Base-by-base conservation (phyloP, 2,329 filamentous ascomycete genomes). In the Diaporthe citriasiana region DNA sequence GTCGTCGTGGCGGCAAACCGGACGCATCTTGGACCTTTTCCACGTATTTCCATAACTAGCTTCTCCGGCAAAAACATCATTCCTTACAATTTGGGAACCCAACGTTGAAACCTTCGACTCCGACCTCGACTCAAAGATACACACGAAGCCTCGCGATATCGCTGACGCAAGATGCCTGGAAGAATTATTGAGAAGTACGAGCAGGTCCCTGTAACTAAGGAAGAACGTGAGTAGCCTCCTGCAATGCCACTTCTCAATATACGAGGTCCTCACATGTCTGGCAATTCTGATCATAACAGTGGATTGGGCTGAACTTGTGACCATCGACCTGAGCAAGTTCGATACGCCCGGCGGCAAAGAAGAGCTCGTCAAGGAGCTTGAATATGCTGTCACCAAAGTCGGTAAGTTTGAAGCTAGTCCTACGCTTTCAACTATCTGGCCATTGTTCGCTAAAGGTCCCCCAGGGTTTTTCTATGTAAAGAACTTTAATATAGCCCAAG, bases 401-500 rank as follows among this genome's bases (percentile, higher is more conserved):
- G 79, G 77, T 79, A 50, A 42, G 72, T 22, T 4, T 50, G 15
- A n/a, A 30, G 17, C 10, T 9, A 27, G n/a, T 13, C 22, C 17
- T 12, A 15, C 3, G n/a, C 7, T 17, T 33, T 2, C 25, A 35
- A 17, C 12, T 59, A 38, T 17, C 12, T 17, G 19, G 35, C 25
- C 2, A 12, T 7, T 3, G 9, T 10, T 9, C 4, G 30, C 72
- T 74, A 17, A 74, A 8, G 19, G 5, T 7, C 45, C 38, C 17
- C 13, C 3, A 70, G 87, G 88, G 0, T 89, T 91, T 82, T 92
- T 91, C 80, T 90, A 91, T 73, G 87, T 92, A 1, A 89, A 87
- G 74, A 91, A 92, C 80, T 92, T 89, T 77, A 89, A 87, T 75
- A 87, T 92, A 25, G 82, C 83, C 0, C 89, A 92, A 78, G 87